Base-by-base conservation (phyloP, 2,329 filamentous ascomycete genomes). In the Myriangium duriaei region DNA sequence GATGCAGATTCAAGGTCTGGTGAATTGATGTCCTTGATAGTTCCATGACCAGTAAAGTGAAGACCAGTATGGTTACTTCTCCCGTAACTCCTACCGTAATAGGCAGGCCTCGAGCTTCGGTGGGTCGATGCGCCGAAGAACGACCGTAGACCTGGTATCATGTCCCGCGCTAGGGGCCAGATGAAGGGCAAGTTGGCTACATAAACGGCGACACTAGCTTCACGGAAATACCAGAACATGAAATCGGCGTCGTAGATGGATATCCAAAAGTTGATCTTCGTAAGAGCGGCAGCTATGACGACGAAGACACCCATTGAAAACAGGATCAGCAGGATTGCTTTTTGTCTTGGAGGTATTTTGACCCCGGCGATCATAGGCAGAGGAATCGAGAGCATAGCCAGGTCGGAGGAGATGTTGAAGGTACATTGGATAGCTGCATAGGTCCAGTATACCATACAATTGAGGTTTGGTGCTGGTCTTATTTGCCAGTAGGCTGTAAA, bases 401-500 rank as follows among this genome's bases (percentile, higher is more conserved):
- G 26, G 45, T 78, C 74, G 16, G 71, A 74, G 3, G 68, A 66
- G 33, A 77, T 68, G 46, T 79, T 78, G 49, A 77, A 67, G 2
- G 64, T 60, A 1, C 69, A 66, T 42, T 76, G 73, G 12, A 69
- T 68, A 33, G 75, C 73, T 9, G 74, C 62, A 47, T 75, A 75
- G 48, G 73, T 60, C 11, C 67, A 45, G 7, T 45, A 31, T 6
- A 45, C 34, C 33, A 47, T 49, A 40, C 48, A 50, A 18, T 47
- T 54, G 51, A 41, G n/a, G 15, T 31, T 26, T n/a, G 39, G 39
- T 9, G 42, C 38, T 9, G 42, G 42, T 15, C 28, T 29, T 16
- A 44, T 37, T 24, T 44, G 42, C 71, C 72, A 76, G 44, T 76
- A 76, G 15, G 71, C 58, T 33, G 43, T 49, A 40, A 76, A 74